Conservation (phyloP, 2,329 filamentous ascomycete genomes). For the Apiospora kogelbergensis region DNA sequence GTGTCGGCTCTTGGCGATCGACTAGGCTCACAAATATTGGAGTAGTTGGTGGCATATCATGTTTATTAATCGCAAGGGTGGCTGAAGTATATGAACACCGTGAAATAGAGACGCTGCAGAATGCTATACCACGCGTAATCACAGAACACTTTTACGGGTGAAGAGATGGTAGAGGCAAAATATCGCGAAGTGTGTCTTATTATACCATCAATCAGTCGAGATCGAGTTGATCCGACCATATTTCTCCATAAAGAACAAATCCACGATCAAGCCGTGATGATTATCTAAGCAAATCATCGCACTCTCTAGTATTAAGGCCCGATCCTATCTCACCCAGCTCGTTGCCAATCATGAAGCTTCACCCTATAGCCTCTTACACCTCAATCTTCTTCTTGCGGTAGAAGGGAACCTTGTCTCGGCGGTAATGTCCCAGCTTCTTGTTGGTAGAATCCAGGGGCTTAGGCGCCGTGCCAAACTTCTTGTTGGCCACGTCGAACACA, state of each 20-base stretch:
- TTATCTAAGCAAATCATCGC: background rate
- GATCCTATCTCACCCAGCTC: background rate
- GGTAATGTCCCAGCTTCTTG: constrained; percentile 4
- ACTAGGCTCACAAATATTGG: background rate
- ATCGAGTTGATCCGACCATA: background rate
- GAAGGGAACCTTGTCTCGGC: background rate
- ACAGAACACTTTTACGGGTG: background rate
- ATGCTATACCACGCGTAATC: too few relatives aligned
- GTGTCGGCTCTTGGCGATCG: too few relatives aligned
- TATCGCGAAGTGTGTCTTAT: background rate
- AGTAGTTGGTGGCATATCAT: background rate
- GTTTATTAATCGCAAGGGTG: too few relatives aligned
- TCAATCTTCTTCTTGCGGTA: constrained; percentile 10
- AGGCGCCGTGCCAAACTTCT: constrained; percentile 44
- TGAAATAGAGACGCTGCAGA: background rate
- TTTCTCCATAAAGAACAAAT: background rate
- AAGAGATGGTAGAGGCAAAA: background rate
- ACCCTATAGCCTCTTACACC: background rate
- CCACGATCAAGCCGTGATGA: background rate
- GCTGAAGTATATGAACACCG: too few relatives aligned
- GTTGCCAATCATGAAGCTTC: background rate
- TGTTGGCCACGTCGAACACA: constrained; percentile 61
- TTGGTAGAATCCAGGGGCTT: constrained; percentile 34
- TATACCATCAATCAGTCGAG: background rate
- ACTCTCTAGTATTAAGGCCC: background rate